A percentile compares a stretch with the other conserved stretches of the same genome.
phyloP scores from a whole-genome alignment of 2,329 filamentous ascomycete genomes.

The Macrophomina phaseolina region DNA sequence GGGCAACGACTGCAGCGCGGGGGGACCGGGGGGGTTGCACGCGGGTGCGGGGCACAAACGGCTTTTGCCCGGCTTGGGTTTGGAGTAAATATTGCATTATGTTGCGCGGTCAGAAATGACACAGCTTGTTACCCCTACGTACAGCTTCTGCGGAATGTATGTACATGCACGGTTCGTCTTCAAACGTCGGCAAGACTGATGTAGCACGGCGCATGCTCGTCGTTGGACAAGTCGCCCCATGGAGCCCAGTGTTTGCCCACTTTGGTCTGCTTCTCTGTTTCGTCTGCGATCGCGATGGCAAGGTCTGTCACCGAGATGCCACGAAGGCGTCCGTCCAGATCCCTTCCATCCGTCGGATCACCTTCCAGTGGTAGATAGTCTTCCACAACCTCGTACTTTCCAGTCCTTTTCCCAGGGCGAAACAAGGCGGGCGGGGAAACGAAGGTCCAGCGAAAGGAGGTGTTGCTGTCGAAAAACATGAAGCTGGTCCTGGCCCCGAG shows the following conservation, averaged over 20 bases:
- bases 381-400: slow-evolving; percentile 39
- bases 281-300: slow-evolving; percentile 44
- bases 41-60: not conserved
- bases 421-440: slow-evolving; percentile 43
- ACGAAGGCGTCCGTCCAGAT: slow-evolving; percentile 40
- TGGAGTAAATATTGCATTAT: not conserved
- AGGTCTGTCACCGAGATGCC: slow-evolving; percentile 43
- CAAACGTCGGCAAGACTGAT: slow-evolving; percentile 34
- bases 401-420: slow-evolving; percentile 41
- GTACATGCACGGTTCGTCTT: not conserved
- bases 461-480: slow-evolving; percentile 46
- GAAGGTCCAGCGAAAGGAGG: slow-evolving; percentile 42
- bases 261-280: slow-evolving; percentile 38
- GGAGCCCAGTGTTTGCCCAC: slow-evolving; percentile 42
- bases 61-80: too few species aligned
- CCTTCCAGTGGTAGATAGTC: slow-evolving; percentile 41
- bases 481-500: slow-evolving; percentile 41
- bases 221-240: slow-evolving; percentile 38
- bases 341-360: slow-evolving; percentile 33
- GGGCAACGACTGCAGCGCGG: too few species aligned
- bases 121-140: too few species aligned
- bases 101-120: too few species aligned
- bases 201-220: slow-evolving; percentile 37
- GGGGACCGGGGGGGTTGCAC: too few species aligned
- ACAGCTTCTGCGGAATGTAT: too few species aligned